Evolutionary conservation across 139 green algal species (phyloP).

Genomic region (Chlorella ohadii): DNA sequence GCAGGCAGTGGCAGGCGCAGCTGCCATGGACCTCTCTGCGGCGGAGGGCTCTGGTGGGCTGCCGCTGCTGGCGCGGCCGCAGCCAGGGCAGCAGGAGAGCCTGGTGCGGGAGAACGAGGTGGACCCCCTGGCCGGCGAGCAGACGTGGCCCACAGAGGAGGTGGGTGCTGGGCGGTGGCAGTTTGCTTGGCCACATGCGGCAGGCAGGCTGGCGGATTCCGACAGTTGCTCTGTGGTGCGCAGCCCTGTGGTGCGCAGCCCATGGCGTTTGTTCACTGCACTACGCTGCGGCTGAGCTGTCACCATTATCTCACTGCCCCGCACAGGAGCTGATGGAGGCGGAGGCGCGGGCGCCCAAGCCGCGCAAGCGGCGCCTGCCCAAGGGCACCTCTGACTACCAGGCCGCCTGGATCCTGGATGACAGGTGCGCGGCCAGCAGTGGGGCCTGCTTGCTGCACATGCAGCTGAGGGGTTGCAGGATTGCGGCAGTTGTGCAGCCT

Average conservation of each 20-base stretch:
- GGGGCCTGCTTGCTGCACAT: too few relatives aligned
- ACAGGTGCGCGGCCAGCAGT: constrained; percentile 34
- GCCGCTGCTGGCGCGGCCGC: constrained; percentile 52
- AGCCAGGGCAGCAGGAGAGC: constrained; percentile 59
- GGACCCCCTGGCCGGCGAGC: constrained; percentile 70
- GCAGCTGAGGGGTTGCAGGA: too few relatives aligned
- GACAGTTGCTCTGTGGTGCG: too few relatives aligned
- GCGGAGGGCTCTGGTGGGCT: constrained; percentile 28
- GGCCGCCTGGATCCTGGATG: constrained; percentile 89
- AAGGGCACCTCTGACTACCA: constrained; percentile 94
- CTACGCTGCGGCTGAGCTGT: not conserved
- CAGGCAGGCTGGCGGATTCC: too few relatives aligned
- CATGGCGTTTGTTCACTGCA: too few relatives aligned
- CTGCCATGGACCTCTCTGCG: constrained; percentile 14
- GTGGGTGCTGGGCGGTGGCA: constrained; percentile 43
- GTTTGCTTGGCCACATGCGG: too few relatives aligned
- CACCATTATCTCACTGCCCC: not conserved
- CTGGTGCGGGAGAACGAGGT: constrained; percentile 75
- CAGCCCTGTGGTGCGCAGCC: too few relatives aligned
- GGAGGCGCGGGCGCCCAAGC: constrained; percentile 37
- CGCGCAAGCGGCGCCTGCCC: constrained; percentile 59
- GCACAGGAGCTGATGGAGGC: constrained; percentile 47
- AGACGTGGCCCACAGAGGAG: constrained; percentile 95
- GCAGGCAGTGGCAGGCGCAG: not conserved
- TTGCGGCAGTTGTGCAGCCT: too few relatives aligned